A percentile compares a stretch with the other conserved stretches of the same genome.
phyloP scores from a whole-genome alignment of 257 asterid genomes.

The Ligustrum vulgare region DNA sequence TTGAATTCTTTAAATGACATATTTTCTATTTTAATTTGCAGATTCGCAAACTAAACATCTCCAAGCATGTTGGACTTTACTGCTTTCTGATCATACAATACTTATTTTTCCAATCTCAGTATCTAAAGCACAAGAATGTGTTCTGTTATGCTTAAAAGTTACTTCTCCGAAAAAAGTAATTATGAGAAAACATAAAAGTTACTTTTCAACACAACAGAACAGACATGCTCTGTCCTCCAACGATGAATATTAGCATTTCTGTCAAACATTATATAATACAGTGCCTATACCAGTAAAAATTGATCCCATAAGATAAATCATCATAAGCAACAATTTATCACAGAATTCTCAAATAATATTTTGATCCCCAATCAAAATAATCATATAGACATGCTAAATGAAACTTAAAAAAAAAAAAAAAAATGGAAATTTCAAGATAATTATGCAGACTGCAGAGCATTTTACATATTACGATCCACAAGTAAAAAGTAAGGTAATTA shows the following conservation, averaged over 20 bases:
- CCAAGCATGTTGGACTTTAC: too few relatives aligned
- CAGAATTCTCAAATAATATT: not conserved
- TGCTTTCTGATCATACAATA: too few relatives aligned
- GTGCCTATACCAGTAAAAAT: not conserved
- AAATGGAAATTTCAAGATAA: not conserved
- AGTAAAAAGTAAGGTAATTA: conserved; percentile 14
- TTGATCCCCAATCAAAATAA: not conserved
- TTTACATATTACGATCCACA: not conserved
- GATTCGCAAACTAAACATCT: not conserved
- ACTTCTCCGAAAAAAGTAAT: too few relatives aligned
- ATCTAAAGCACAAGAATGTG: too few relatives aligned
- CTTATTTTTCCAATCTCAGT: too few relatives aligned
- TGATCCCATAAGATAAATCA: too few relatives aligned
- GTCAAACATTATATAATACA: not conserved
- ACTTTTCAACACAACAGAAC: too few relatives aligned
- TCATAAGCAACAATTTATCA: not conserved
- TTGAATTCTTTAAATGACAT: not conserved
- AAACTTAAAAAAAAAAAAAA: not conserved
- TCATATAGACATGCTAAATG: not conserved
- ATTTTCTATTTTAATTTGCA: not conserved
- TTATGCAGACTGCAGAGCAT: not conserved
- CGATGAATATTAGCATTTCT: not conserved
- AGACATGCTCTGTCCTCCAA: too few relatives aligned
- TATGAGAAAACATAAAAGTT: too few relatives aligned
- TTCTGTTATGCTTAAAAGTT: too few relatives aligned